Evolutionary conservation across 257 asterid genomes (phyloP).

Genomic region (Nicotiana paniculata): DNA sequence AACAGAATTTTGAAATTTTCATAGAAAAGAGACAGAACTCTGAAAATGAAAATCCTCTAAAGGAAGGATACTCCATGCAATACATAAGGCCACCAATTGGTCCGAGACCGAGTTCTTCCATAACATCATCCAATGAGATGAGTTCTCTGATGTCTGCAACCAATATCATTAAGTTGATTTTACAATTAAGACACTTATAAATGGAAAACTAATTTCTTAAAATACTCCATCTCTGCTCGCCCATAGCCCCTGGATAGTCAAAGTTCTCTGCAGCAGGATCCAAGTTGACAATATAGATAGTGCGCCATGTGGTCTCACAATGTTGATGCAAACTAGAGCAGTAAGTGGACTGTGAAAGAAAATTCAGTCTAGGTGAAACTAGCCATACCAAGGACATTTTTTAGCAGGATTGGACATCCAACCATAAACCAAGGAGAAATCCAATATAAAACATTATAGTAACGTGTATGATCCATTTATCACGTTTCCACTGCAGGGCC

Average conservation of each 20-base stretch:
- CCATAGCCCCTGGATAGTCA: conserved; percentile 94
- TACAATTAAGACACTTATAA: not conserved
- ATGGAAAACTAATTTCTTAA: conserved; percentile 5
- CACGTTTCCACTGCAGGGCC: conserved; percentile 99
- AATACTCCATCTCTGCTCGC: conserved; percentile 29
- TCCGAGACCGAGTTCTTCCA: conserved; percentile 91
- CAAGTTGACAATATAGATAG: conserved; percentile 75
- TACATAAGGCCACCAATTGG: conserved; percentile 95
- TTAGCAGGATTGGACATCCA: not conserved
- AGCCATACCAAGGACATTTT: not conserved
- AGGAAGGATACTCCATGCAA: conserved; percentile 98
- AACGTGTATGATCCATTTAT: conserved; percentile 1
- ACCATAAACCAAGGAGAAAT: not conserved
- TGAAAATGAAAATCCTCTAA: not conserved
- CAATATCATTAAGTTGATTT: conserved; percentile 5
- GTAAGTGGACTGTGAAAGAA: conserved; percentile 70
- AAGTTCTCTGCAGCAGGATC: conserved; percentile 98
- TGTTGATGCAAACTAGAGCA: conserved; percentile 81
- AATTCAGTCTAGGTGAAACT: not conserved
- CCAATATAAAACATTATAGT: not conserved
- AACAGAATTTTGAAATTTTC: not conserved
- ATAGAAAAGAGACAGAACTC: not conserved
- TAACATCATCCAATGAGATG: conserved; percentile 81
- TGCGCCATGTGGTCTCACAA: conserved; percentile 69
- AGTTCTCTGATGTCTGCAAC: conserved; percentile 80